phyloP scores from a whole-genome alignment of 192 early-diverging fungal genomes.

The Backusella luteola region DNA sequence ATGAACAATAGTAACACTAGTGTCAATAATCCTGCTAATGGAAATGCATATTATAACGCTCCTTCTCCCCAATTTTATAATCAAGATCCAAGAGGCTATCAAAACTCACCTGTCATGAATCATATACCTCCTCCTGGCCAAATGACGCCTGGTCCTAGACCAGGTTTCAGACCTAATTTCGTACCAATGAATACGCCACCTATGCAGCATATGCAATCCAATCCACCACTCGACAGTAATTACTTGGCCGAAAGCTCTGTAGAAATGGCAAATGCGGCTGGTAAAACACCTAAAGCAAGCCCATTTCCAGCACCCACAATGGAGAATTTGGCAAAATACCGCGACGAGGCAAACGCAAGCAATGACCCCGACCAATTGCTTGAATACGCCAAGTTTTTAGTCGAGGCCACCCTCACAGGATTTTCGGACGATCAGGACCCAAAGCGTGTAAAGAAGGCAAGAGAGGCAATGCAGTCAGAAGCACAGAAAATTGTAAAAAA shows the following conservation, averaged over 20 bases:
- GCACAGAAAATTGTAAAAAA: slow-evolving; percentile 90
- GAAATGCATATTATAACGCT: slow-evolving; percentile 5
- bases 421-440: slow-evolving; percentile 61
- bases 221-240: slow-evolving; percentile 3
- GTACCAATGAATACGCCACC: neutral
- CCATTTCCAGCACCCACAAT: slow-evolving; percentile 36
- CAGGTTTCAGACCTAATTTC: neutral
- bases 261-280: slow-evolving; percentile 15
- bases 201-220: neutral
- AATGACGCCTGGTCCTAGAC: neutral
- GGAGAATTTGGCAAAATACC: slow-evolving; percentile 39
- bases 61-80: neutral
- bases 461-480: slow-evolving; percentile 73
- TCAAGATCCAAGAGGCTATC: neutral
- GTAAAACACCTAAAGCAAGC: slow-evolving; percentile 10
- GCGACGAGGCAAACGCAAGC: slow-evolving; percentile 50
- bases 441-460: slow-evolving; percentile 66
- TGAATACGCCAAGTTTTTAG: slow-evolving; percentile 86
- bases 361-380: slow-evolving; percentile 77
- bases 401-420: slow-evolving; percentile 69
- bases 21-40: neutral
- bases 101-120: neutral
- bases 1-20: neutral
- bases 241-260: slow-evolving; percentile 30
- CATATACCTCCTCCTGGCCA: neutral